Base-by-base conservation (phyloP, 2,329 filamentous ascomycete species). In the Aspergillus intermedius region DNA sequence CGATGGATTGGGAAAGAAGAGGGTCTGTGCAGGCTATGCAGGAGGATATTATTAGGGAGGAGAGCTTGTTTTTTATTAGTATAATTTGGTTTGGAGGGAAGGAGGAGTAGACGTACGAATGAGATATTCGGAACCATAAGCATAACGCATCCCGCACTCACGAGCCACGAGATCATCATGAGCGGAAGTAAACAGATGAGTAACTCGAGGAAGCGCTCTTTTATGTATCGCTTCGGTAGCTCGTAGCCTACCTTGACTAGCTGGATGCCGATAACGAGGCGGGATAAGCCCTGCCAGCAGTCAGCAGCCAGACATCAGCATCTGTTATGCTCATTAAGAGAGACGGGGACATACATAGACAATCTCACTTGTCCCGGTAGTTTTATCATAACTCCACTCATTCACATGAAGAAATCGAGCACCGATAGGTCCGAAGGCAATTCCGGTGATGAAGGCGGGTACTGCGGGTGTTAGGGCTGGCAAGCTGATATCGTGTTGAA, bases 211-310 rank as follows among this genome's bases (percentile, higher is more conserved):
- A 74, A 77, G 2, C 73, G 74, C 2, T 63, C 58, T 48, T 63
- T 61, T 37, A 75, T 66, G 60, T 83, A 84, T 57, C 74, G 77
- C 40, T 77, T 77, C 0, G 81, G 81, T 1, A 84, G 66, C 56
- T 84, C 79, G 54, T 79, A 83, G 22, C 81, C 81, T 2, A 79
- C 80, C 50, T 83, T 83, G 32, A 83, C 72, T n/a, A 83, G 71
- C 54, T 84, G 80, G 2, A 83, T 72, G 3, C 80, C 79, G 48
- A 84, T 82, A 50, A 83, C 78, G 23, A 84, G 69, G n/a, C 81
- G 74, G 52, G 74, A 74, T 6, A 83, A 57, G 10, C 75, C 76
- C 61, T 74, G 15, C 4, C 21, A 22, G 21, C 21, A 22, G 5
- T 5, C 17, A 19, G 17, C 3, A 39, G 9, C 25, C 25, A 30